Evolutionary conservation across 2,329 filamentous ascomycete species (phyloP).

Genomic region (Tolypocladium tundrense): DNA sequence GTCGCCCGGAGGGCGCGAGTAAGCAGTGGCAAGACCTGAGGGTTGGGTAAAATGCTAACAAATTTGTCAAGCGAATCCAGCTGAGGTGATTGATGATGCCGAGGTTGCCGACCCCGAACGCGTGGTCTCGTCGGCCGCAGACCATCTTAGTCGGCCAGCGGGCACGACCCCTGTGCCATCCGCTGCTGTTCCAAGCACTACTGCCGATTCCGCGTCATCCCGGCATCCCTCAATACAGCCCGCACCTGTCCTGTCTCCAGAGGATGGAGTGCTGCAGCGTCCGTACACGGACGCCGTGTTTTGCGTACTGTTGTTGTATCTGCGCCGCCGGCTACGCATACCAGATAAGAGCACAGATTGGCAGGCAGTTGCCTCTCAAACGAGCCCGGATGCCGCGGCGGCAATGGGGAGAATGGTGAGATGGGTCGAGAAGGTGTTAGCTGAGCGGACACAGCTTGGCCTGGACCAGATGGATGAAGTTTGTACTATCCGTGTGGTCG

Average conservation of each 20-base stretch:
- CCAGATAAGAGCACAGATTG: too few relatives aligned
- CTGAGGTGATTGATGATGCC: background rate
- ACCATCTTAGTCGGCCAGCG: background rate
- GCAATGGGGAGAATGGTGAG: too few relatives aligned
- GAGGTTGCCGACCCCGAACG: background rate
- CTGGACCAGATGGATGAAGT: too few relatives aligned
- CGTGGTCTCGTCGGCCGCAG: background rate
- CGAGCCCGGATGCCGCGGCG: too few relatives aligned
- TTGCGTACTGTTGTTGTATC: too few relatives aligned
- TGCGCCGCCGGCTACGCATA: too few relatives aligned
- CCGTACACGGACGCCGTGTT: too few relatives aligned
- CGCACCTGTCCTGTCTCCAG: background rate
- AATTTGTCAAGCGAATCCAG: background rate
- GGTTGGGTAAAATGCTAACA: background rate
- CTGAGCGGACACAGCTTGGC: too few relatives aligned
- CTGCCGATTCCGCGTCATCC: background rate
- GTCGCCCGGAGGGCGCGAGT: background rate
- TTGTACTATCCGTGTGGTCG: too few relatives aligned
- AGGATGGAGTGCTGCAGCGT: too few relatives aligned
- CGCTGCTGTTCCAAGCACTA: background rate
- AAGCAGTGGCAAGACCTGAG: background rate
- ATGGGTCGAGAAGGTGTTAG: too few relatives aligned
- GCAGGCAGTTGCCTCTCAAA: too few relatives aligned
- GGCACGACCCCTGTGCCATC: background rate
- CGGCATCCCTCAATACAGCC: background rate